These are phyloP conservation scores for Zygoascus tannicola DNA, from an alignment of 805 yeast species.

Conservation along the genomic window DNA sequence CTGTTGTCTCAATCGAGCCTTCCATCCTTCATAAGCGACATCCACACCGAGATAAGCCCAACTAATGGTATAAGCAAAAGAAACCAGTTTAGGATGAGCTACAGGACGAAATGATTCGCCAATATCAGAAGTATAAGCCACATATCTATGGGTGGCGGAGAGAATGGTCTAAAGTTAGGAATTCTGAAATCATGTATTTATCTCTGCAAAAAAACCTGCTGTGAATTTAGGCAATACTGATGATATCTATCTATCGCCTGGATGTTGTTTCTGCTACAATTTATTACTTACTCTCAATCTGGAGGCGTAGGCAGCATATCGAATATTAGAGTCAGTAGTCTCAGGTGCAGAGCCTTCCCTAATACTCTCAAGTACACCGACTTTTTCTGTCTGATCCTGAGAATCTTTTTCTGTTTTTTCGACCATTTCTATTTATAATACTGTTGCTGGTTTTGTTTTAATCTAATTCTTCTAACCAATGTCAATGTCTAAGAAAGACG, in stretches of 20 bases:
- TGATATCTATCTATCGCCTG: no score
- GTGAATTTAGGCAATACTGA: no score
- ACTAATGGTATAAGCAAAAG: conserved; percentile 58
- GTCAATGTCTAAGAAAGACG: no score
- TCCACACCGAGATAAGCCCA: conserved; percentile 73
- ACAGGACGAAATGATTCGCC: conserved; percentile 83
- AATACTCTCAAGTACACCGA: not conserved
- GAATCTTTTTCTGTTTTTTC: not conserved
- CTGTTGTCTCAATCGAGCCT: conserved; percentile 42
- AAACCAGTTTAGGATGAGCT: conserved; percentile 60
- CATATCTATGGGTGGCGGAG: conserved; percentile 66
- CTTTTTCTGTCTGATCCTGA: not conserved
- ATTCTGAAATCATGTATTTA: not conserved
- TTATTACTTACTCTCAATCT: conserved; percentile 39
- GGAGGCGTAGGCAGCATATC: conserved; percentile 80
- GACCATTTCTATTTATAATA: no score
- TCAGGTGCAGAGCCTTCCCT: conserved; percentile 22
- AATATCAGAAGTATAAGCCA: conserved; percentile 78
- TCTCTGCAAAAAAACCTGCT: no score
- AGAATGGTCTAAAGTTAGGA: conserved; percentile 41
- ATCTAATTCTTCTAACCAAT: no score
- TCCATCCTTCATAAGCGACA: conserved; percentile 66
- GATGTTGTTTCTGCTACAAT: no score
- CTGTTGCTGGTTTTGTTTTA: no score
- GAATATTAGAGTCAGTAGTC: conserved; percentile 40